Base-by-base conservation (phyloP, 331 rosid species). In the Quercus lobata region DNA sequence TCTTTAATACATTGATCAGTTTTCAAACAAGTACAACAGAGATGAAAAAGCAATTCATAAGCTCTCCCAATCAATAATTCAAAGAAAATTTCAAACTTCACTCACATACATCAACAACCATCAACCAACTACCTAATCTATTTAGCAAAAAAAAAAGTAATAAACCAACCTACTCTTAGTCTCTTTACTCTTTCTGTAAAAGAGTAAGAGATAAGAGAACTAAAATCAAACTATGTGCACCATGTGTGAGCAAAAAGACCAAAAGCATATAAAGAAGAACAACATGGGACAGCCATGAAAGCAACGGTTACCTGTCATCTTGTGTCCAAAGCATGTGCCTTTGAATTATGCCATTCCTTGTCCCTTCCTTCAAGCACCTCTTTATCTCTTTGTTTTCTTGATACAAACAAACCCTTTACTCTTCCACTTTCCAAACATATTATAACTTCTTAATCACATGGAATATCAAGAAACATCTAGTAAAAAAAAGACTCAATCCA, bases 291-390 rank as follows among this genome's bases (percentile, higher is more conserved):
- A 82, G 62, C 89, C 84, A 79, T 82, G 90, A 89, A 88, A 90
- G 83, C 84, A 81, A 80, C 80, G 78, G 73, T 80, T 62, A 75
- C 83, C 84, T 86, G 90, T 82, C 92, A 82, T 86, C 80, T 81
- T 78, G 92, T 85, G 85, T 69, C 82, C 76, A 82, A 69, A 84
- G 81, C 92, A 91, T 86, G 92, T 91, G 90, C 84, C 61, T 58
- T 76, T 80, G 82, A 83, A 80, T 84, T 71, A 82, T 78, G 71
- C 83, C 75, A 79, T 76, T 69, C 55, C 80, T 79, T 83, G 76
- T 79, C 85, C 82, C 80, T 69, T 79, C 77, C 78, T 60, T 57
- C 57, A 22, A 17, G 49, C 30, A 54, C 75, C 77, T 63, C 61
- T 83, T 75, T 71, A 71, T 69, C 79, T 60, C 75, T 70, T 54